Conservation (phyloP, 2,329 filamentous ascomycete species). For the Didymella sp. region DNA sequence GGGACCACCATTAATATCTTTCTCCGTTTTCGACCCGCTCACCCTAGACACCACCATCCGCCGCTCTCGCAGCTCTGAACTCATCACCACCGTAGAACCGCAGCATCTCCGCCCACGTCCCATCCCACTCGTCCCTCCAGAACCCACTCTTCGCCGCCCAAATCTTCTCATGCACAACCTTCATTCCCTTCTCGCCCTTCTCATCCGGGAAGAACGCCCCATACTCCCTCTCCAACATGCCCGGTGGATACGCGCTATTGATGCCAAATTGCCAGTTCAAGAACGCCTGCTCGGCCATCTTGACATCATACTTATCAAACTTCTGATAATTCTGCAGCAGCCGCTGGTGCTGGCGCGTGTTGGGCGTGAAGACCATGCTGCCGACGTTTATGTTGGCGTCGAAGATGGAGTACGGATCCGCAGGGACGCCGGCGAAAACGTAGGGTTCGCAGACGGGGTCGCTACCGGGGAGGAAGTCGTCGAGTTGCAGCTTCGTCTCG, state of each 20-base stretch:
- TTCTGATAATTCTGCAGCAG: constrained; percentile 46
- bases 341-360: constrained; percentile 37
- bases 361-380: constrained; percentile 43
- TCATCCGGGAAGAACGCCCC: constrained; percentile 39
- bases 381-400: constrained; percentile 36
- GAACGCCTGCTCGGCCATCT: constrained; percentile 46
- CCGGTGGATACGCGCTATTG: constrained; percentile 39
- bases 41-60: constrained; percentile 14
- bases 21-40: neutral
- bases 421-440: constrained; percentile 36
- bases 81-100: constrained; percentile 33
- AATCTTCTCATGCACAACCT: constrained; percentile 48
- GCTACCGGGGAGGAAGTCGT: constrained; percentile 35
- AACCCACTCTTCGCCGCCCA: constrained; percentile 32
- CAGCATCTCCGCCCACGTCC: constrained; percentile 36
- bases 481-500: constrained; percentile 28
- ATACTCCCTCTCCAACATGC: constrained; percentile 35
- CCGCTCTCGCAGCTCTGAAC: constrained; percentile 24
- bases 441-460: constrained; percentile 39
- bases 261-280: constrained; percentile 44
- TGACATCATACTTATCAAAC: constrained; percentile 37
- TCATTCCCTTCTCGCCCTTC: constrained; percentile 34
- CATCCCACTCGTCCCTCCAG: constrained; percentile 38
- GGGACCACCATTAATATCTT: neutral
- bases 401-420: constrained; percentile 27